Base-by-base conservation (phyloP, 805 yeast genomes). In the Metschnikowia picachoensis region DNA sequence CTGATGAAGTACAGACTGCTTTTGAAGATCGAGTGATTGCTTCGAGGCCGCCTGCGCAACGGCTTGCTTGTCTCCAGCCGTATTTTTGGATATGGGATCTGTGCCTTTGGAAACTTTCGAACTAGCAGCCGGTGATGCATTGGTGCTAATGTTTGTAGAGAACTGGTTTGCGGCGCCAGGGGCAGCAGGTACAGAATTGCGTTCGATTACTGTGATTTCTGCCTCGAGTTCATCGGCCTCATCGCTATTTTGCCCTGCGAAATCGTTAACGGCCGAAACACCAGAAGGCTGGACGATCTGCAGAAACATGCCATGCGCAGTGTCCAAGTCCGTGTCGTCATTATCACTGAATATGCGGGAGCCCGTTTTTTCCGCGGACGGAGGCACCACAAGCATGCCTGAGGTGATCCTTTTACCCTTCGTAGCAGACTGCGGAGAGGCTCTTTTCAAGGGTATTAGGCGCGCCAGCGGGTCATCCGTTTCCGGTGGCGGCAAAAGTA, bases 351-450 rank as follows among this genome's bases (percentile, higher is more conserved):
- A 49, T 16, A 39, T 30, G 25, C 34, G 37, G 25, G 44, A 15
- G 16, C 10, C 27, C 6, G 35, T 17, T 5, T 15, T 25, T 6
- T 39, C 37, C 33, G 35, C 14, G 20, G 35, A 35, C 7, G 60
- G 53, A 1, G 76, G 75, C 14, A 61, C 56, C 30, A 51, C 60
- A 28, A 71, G 59, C 76, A 71, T 71, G 4, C 76, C 76, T 1
- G 74, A 68, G 9, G 75, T 71, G 31, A 71, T 68, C 27, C 74
- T 55, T 13, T 38, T 44, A 4, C 54, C 56, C 17, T 51, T 48
- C 11, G 46, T 14, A 5, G 38, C 49, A 10, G 56, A 59, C 15
- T 41, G 41, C 1, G 55, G 56, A 8, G 56, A 49, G 15, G 38
- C 14, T 13, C 46, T 39, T 46, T 71, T 71, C 20, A 56, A 52